Base-by-base conservation (phyloP, 495 filamentous ascomycete species). In the Aspergillus heteromorphus region DNA sequence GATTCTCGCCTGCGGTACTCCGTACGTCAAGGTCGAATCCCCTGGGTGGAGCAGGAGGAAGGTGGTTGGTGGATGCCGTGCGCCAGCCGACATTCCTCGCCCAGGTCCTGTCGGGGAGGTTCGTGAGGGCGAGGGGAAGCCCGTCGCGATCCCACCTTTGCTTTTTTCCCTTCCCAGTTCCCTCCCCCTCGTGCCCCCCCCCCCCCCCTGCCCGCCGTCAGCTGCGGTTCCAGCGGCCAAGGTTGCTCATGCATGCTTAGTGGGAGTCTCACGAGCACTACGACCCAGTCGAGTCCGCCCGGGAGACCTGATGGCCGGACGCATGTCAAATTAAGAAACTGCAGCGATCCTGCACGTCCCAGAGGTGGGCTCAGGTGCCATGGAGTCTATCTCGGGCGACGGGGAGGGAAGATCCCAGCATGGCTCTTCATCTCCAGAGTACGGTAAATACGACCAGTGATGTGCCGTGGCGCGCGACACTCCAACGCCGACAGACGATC, bases 11-110 rank as follows among this genome's bases (percentile, higher is more conserved):
- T 50, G 48, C 21, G 53, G 57, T 68, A 66, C 60, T 63, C 64
- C 68, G 57, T 68, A 66, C 60, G 65, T 65, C 68, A 67, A 62
- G 48, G 45, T 49, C 23, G 48, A 23, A n/a, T 21, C 36, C 18
- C 18, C 30, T 31, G 30, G 21, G 42, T 51, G 49, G 55, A 52
- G 16, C 30, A 18, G 31, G 20, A 20, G 8, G 18, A 45, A 20
- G 38, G 40, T 51, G 54, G 54, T 56, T 57, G 49, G 48, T 30
- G 14, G 21, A 38, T 25, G 11, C 2, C 5, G 19, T 48, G 52
- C 36, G 9, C 13, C 4, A 41, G 21, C 29, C 51, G 55, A 53
- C 53, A 58, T 29, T 50, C 34, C 31, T 38, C 20, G 18, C 48
- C 4, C 23, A 13, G 38, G 6, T n/a, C 48, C 30, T 38, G 34